Evolutionary conservation across 1,139 yeast species (phyloP).

Genomic region (Pichia sp.): DNA sequence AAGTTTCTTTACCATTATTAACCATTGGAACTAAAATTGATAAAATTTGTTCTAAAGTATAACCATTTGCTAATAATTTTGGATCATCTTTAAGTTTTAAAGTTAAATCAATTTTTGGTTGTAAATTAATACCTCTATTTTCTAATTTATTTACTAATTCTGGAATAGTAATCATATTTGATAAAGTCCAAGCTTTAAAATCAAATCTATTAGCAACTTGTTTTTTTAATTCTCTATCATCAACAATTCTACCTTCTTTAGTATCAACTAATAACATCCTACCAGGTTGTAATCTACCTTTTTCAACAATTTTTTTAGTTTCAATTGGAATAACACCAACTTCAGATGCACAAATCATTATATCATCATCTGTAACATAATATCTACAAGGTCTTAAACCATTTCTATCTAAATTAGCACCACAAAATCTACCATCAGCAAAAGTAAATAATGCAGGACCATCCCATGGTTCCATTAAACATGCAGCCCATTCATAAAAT

Average conservation of each 20-base stretch:
- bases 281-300: slow-evolving; percentile 95
- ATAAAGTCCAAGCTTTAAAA: slow-evolving; percentile 88
- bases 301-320: slow-evolving; percentile 70
- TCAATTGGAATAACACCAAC: slow-evolving; percentile 94
- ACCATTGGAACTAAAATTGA: slow-evolving; percentile 92
- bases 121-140: slow-evolving; percentile 39
- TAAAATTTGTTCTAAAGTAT: slow-evolving; percentile 85
- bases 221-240: slow-evolving; percentile 79
- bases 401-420: slow-evolving; percentile 95
- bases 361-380: slow-evolving; percentile 89
- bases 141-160: slow-evolving; percentile 60
- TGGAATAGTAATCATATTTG: slow-evolving; percentile 76
- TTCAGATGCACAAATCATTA: slow-evolving; percentile 96
- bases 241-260: slow-evolving; percentile 85
- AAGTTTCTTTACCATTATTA: slow-evolving; percentile 79
- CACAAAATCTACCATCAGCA: slow-evolving; percentile 96
- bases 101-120: slow-evolving; percentile 30
- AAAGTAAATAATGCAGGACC: slow-evolving; percentile 97
- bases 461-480: slow-evolving; percentile 99
- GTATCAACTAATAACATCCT: slow-evolving; percentile 95
- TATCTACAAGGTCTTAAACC: slow-evolving; percentile 98
- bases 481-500: slow-evolving; percentile 98
- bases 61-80: slow-evolving; percentile 79
- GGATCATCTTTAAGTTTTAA: slow-evolving; percentile 70
- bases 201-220: slow-evolving; percentile 81